Conservation (phyloP, 495 filamentous ascomycete species). For the Staphylotrichum tortipilum region DNA sequence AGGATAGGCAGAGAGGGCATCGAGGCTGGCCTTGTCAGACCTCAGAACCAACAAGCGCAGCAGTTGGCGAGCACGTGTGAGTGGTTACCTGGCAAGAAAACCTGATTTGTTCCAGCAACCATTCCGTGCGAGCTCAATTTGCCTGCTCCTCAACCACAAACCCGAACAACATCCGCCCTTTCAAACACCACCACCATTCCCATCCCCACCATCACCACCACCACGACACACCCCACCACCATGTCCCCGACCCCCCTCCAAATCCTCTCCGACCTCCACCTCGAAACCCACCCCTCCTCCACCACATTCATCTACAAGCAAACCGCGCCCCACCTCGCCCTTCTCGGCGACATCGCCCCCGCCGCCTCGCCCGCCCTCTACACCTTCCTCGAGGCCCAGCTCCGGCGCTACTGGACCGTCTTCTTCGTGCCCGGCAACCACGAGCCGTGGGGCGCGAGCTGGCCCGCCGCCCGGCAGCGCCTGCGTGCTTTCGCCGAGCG, state of each 20-base stretch:
- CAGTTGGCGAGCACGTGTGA: no score
- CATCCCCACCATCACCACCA: no score
- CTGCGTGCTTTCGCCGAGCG: conserved; percentile 11
- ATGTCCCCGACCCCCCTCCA: conserved; percentile 27
- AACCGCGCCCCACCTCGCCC: conserved; percentile 38
- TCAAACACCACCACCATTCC: no score
- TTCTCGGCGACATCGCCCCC: conserved; percentile 47
- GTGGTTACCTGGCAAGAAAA: no score
- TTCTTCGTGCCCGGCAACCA: conserved; percentile 49
- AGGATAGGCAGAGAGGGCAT: no score
- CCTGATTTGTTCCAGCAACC: no score
- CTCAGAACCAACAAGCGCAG: no score
- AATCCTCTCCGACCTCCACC: conserved; percentile 47
- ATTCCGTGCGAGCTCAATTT: no score
- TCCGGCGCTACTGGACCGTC: conserved; percentile 35
- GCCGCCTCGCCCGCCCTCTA: conserved; percentile 28
- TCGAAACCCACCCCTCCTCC: conserved; percentile 37
- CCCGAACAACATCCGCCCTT: no score
- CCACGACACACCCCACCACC: no score
- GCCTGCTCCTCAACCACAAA: no score
- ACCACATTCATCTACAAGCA: conserved; percentile 30
- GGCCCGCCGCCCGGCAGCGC: conserved; percentile 9
- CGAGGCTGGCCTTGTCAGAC: no score
- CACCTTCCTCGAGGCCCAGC: conserved; percentile 32
- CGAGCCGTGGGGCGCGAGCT: conserved; percentile 38